These are phyloP conservation scores for Phialophora chinensis DNA, from an alignment of 2,329 filamentous ascomycete genomes.

Conservation along the genomic window DNA sequence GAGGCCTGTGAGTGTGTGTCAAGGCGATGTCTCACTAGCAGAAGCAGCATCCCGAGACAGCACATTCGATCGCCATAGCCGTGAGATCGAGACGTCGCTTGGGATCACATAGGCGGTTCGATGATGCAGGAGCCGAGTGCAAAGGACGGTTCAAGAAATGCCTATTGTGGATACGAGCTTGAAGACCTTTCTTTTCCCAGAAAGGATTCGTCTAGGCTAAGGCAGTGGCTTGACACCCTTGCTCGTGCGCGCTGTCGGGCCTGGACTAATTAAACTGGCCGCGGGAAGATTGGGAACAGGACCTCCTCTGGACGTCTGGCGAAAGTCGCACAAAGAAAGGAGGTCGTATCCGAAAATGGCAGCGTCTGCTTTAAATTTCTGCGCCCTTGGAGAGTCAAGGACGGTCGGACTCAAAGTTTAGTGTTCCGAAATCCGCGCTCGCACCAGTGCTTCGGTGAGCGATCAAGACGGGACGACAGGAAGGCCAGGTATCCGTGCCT, in stretches of 20 bases:
- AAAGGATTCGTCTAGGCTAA: neutral
- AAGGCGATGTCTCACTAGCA: neutral
- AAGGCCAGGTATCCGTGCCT: slow-evolving; percentile 15
- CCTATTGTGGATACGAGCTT: neutral
- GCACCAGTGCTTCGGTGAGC: neutral
- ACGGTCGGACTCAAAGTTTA: neutral
- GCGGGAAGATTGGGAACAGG: neutral
- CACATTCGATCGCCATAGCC: neutral
- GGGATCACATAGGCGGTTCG: neutral
- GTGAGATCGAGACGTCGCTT: neutral
- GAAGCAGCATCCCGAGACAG: neutral
- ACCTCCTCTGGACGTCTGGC: neutral
- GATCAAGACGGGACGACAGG: neutral
- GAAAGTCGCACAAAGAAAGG: neutral
- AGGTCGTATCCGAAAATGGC: slow-evolving; percentile 7
- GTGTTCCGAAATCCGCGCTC: neutral
- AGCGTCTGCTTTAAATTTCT: neutral
- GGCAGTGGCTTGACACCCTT: neutral
- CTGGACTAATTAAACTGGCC: neutral
- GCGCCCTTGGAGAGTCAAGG: neutral
- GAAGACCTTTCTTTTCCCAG: neutral
- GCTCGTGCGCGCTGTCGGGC: neutral
- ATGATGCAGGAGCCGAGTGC: neutral
- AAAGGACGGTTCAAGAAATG: neutral
- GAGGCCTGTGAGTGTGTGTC: neutral